Evolutionary conservation across 495 filamentous ascomycete species (phyloP).

Genomic region (Tuber aestivum): DNA sequence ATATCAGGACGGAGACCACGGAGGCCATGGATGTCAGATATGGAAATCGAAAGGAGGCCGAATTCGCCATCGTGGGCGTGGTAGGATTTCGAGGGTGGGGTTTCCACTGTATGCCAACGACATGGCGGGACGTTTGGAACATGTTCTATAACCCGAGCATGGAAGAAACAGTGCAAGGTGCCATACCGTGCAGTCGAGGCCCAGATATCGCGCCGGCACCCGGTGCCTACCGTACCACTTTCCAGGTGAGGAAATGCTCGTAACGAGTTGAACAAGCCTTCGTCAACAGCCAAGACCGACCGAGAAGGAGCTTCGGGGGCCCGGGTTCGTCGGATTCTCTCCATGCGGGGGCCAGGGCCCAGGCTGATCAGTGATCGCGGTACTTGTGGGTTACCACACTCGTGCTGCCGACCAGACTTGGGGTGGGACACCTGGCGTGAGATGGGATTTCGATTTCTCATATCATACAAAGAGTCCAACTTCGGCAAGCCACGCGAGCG

Average conservation of each 20-base stretch:
- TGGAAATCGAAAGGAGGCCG: neutral
- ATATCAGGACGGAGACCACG: neutral
- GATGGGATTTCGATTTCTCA: no score
- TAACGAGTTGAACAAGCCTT: no score
- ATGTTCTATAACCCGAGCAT: neutral
- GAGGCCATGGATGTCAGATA: neutral
- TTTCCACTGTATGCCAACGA: neutral
- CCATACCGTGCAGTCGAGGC: neutral
- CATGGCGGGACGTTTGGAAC: neutral
- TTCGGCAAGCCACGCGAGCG: neutral
- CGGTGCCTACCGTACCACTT: neutral
- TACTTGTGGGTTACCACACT: neutral
- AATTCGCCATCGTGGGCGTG: neutral
- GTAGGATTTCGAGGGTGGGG: neutral
- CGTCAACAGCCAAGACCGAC: neutral
- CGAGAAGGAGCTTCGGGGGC: neutral
- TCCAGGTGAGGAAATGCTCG: no score
- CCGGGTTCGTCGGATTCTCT: neutral
- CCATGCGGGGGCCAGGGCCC: neutral
- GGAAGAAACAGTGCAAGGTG: neutral
- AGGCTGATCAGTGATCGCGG: neutral
- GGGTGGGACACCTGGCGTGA: no score
- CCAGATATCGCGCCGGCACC: neutral
- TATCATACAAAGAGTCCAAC: neutral
- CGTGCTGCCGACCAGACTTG: neutral